phyloP scores from a whole-genome alignment of 371 early-diverging fungal genomes.

The Rhizomucor pusillus region DNA sequence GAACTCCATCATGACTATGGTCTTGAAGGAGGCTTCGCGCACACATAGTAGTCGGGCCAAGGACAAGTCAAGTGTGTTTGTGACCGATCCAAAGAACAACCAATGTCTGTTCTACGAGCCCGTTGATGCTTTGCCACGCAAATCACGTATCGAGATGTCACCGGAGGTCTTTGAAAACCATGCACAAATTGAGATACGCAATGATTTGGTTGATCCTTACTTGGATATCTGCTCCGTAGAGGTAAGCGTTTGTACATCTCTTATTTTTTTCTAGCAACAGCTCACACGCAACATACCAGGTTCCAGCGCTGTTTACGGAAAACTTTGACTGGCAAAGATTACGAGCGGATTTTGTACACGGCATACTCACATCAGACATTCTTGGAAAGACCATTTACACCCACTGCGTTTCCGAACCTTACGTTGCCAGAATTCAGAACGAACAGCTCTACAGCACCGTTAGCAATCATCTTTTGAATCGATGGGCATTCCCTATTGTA shows the following conservation, averaged over 20 bases:
- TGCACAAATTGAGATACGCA: slow-evolving; percentile 73
- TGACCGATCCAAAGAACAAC: slow-evolving; percentile 70
- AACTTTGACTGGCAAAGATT: slow-evolving; percentile 97
- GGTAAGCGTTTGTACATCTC: no score
- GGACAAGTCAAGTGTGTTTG: slow-evolving; percentile 82
- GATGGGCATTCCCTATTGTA: slow-evolving; percentile 93
- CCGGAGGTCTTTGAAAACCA: slow-evolving; percentile 66
- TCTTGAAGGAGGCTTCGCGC: slow-evolving; percentile 65
- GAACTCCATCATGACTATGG: slow-evolving; percentile 94
- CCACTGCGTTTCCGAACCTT: slow-evolving; percentile 74
- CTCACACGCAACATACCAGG: slow-evolving; percentile 41
- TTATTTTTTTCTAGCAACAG: no score
- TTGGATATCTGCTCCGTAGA: slow-evolving; percentile 93
- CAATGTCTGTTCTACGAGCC: slow-evolving; percentile 85
- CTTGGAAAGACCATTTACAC: slow-evolving; percentile 86
- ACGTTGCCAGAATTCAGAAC: slow-evolving; percentile 82
- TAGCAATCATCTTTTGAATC: slow-evolving; percentile 81
- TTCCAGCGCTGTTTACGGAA: slow-evolving; percentile 93
- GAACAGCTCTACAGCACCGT: slow-evolving; percentile 84
- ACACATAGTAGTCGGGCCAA: slow-evolving; percentile 57
- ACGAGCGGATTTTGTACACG: slow-evolving; percentile 88
- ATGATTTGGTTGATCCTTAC: slow-evolving; percentile 91
- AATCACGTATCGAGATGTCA: slow-evolving; percentile 57
- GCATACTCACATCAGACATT: slow-evolving; percentile 88
- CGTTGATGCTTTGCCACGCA: slow-evolving; percentile 63